Percentiles rank a stretch among this genome's conserved stretches.
These are phyloP conservation scores for Musa itinerans DNA, from an alignment of 176 grass and related monocot genomes.

Conservation along the genomic window DNA sequence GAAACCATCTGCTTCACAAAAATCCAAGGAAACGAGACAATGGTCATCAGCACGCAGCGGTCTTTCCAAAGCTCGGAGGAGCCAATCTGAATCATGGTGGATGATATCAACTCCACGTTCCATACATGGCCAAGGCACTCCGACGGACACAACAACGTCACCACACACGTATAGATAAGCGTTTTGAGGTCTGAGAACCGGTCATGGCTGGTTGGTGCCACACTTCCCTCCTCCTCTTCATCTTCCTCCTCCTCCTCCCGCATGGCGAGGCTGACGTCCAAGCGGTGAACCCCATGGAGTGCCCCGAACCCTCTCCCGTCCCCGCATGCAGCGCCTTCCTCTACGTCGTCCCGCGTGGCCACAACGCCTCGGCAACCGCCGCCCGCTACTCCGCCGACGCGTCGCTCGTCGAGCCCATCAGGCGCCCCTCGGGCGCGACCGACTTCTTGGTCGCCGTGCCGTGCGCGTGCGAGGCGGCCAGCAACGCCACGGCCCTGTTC, in stretches of 20 bases:
- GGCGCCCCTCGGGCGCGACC: constrained; percentile 9
- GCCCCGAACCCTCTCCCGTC: constrained; percentile 7
- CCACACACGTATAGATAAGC: no score
- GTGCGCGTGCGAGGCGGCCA: constrained; percentile 27
- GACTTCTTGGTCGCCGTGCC: constrained; percentile 37
- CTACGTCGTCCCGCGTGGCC: constrained; percentile 39
- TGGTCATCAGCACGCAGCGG: no score
- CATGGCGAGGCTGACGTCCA: neutral
- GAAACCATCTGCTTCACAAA: no score
- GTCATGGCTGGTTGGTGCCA: no score
- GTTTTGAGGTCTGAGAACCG: no score
- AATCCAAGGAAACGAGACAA: no score
- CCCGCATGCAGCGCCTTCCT: constrained; percentile 38
- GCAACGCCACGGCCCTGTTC: constrained; percentile 24
- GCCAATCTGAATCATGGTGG: no score
- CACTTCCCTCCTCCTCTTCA: neutral
- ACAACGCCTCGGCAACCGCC: constrained; percentile 4
- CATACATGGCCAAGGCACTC: no score
- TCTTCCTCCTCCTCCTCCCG: neutral
- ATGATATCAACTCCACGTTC: no score
- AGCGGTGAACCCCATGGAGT: constrained; percentile 20
- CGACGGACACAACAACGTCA: no score
- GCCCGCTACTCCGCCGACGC: constrained; percentile 26
- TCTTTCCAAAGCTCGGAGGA: no score
- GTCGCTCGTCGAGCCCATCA: constrained; percentile 28